These are phyloP conservation scores for Daldinia decipiens DNA, from an alignment of 495 filamentous ascomycete genomes.

Conservation along the genomic window DNA sequence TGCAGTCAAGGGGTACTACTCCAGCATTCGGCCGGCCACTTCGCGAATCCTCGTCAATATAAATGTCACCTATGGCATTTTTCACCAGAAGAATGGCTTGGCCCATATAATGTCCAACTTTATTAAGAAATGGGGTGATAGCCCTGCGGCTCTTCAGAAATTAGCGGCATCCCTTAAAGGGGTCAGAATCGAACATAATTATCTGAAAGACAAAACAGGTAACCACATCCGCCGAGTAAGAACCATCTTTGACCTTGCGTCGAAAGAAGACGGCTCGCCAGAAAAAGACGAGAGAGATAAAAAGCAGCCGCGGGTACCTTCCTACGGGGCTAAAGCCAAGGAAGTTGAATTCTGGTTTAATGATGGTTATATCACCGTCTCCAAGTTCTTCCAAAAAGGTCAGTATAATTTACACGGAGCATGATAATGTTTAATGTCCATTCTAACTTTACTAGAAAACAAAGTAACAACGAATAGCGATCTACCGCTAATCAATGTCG, in stretches of 20 bases:
- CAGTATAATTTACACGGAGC: background rate
- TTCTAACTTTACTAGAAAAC: slow-evolving; percentile 15
- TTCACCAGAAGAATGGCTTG: slow-evolving; percentile 37
- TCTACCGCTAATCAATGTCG: slow-evolving; percentile 63
- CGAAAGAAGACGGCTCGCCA: background rate
- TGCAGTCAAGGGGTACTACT: slow-evolving; percentile 19
- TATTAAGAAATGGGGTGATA: background rate
- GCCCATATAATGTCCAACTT: background rate
- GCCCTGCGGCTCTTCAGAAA: background rate
- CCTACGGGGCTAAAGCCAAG: background rate
- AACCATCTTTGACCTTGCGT: slow-evolving; percentile 16
- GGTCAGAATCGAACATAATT: background rate
- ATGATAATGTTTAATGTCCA: background rate
- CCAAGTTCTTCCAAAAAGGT: slow-evolving; percentile 58
- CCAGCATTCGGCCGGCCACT: slow-evolving; percentile 60
- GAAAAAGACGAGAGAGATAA: background rate
- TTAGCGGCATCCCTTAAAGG: slow-evolving; percentile 1
- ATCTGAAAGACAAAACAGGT: background rate
- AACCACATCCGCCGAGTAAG: background rate
- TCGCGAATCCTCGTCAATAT: slow-evolving; percentile 65
- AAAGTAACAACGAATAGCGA: too few species aligned
- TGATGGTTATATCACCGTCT: slow-evolving; percentile 58
- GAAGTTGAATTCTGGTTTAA: slow-evolving; percentile 12
- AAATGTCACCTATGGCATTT: slow-evolving; percentile 47
- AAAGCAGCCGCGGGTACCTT: background rate